phyloP scores from a whole-genome alignment of 2,329 filamentous ascomycete species.

The Colletotrichum ledebouriae region DNA sequence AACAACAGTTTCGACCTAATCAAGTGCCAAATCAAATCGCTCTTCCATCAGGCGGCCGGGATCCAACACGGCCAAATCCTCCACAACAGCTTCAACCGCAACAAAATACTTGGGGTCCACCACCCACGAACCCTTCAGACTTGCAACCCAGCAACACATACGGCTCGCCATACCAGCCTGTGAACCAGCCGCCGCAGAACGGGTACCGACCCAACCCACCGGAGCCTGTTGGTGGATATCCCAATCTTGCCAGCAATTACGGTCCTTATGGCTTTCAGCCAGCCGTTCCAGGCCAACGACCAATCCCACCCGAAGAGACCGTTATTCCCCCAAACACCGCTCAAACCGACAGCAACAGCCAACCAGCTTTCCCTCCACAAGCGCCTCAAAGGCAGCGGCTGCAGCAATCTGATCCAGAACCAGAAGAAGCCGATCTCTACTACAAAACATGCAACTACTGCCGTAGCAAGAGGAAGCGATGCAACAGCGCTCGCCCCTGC shows the following conservation, averaged over 20 bases:
- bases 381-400: neutral
- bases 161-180: neutral
- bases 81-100: constrained; percentile 3
- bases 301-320: neutral
- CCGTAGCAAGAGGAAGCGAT: neutral
- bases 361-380: neutral
- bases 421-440: neutral
- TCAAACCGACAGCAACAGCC: neutral
- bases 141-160: neutral
- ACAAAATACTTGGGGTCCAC: constrained; percentile 1
- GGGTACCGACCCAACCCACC: too few species aligned
- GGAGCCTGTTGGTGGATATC: too few species aligned
- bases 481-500: neutral
- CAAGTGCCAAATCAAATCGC: neutral
- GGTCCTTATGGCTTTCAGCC: constrained; percentile 2
- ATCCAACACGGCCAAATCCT: constrained; percentile 2
- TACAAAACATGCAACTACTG: constrained; percentile 5
- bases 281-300: neutral
- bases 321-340: accelerated
- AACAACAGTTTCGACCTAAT: neutral
- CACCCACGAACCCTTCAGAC: neutral
- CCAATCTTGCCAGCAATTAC: neutral
- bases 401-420: neutral
- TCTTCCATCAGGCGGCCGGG: neutral
- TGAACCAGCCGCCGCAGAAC: neutral